Evolutionary conservation across 768 basidiomycete species (phyloP), one percentile per base, ranked within the genome.

Genomic region (Rhizopogon roseolus): DNA sequence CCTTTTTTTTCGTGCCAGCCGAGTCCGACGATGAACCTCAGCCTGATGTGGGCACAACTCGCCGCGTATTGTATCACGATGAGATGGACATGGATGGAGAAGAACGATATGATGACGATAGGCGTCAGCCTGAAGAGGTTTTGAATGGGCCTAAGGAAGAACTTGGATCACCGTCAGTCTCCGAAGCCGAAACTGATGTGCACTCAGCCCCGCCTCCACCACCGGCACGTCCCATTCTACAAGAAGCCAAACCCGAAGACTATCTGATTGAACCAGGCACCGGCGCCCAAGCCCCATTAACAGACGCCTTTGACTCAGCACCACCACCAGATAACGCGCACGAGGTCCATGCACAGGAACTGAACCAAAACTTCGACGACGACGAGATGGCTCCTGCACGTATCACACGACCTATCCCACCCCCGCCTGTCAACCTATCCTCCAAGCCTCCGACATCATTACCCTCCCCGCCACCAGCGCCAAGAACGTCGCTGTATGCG

Each of bases 331-430:
- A 48, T 48, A 9, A 22, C 14, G 5, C 34, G 19, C 14, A 13
- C 14, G 45, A 48, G 11, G 13, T 22, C 9, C 32, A 4, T 36
- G 13, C 5, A 22, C 34, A 22, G 2, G 34, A 36, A 22, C 7
- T 16, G 14, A 36, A 8, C 1, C 14, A 32, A 48, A 34, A 48
- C 34, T 19, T 54, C 19, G 60, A 57, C 39, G 64, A 64, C 50
- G 59, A 59, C 55, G 62, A 66, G 44, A 61, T 68, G 59, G 62
- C 64, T 3, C 66, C 69, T 3, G 62, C 71, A 6, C 71, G 65
- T 44, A 60, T 69, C 27, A 65, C 59, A 13, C 67, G 66, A 49
- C 62, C 64, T 0, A 57, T 66, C 49, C 74, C 68, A 0, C 64
- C 70, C 0, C 68, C 72, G 17, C 73, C 73, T 0, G 64, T 64